phyloP scores from a whole-genome alignment of 495 filamentous ascomycete genomes.

The Paragyromitra xinjiangensis region DNA sequence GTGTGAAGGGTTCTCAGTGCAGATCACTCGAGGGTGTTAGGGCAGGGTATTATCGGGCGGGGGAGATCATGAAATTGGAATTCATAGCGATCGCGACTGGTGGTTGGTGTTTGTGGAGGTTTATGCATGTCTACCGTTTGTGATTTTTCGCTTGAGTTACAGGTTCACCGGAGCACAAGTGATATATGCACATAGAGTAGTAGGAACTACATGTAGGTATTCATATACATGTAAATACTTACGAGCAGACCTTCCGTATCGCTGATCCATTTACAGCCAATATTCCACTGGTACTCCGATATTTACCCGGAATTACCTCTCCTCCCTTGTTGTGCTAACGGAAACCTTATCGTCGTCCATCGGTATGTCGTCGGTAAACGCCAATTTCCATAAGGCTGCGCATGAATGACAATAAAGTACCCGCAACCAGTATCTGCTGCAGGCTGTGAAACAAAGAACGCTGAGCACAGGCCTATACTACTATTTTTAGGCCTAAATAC shows the following conservation, averaged over 20 bases:
- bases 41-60: neutral
- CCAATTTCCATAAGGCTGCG: constrained; percentile 28
- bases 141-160: neutral
- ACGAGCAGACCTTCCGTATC: no score
- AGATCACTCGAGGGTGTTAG: neutral
- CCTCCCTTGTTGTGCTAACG: neutral
- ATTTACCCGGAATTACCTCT: neutral
- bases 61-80: neutral
- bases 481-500: constrained; percentile 22
- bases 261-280: neutral
- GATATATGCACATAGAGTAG: neutral
- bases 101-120: neutral
- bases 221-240: no score
- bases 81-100: neutral
- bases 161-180: neutral
- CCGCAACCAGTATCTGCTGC: neutral
- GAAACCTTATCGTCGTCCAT: neutral
- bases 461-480: constrained; percentile 4
- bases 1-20: neutral
- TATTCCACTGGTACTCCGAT: neutral
- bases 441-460: constrained; percentile 21
- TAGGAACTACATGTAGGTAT: neutral
- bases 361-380: neutral
- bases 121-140: neutral
- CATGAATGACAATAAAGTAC: constrained; percentile 3